Percentiles rank a stretch among this genome's conserved stretches.
Evolutionary conservation across 2,329 filamentous ascomycete genomes (phyloP).

Genomic region (Alternaria dauci): DNA sequence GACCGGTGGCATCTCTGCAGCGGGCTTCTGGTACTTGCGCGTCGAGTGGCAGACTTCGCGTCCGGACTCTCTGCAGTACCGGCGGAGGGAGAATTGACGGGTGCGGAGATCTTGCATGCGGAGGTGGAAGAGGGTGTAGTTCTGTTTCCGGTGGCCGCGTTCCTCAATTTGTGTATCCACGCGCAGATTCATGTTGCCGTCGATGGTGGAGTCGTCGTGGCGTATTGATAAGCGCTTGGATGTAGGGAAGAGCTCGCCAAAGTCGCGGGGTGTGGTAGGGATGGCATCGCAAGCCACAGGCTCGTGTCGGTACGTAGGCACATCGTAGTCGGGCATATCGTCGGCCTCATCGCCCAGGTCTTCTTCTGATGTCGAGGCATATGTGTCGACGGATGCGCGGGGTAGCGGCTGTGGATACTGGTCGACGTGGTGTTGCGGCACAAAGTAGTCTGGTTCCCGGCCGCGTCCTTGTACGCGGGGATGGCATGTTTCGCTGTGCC

Average conservation of each 20-base stretch:
- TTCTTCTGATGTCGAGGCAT: constrained; percentile 75
- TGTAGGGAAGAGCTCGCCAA: constrained; percentile 86
- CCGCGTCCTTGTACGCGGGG: constrained; percentile 39
- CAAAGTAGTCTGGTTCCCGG: constrained; percentile 38
- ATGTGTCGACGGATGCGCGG: constrained; percentile 77
- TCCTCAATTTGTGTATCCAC: constrained; percentile 77
- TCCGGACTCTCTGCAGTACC: constrained; percentile 92
- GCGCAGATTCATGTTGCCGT: constrained; percentile 96
- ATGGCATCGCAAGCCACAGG: constrained; percentile 71
- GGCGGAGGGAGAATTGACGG: constrained; percentile 87
- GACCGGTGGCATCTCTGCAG: constrained; percentile 59
- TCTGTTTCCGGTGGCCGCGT: constrained; percentile 66
- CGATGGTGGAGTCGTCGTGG: constrained; percentile 87
- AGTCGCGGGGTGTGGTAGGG: constrained; percentile 81
- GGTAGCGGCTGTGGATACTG: constrained; percentile 29
- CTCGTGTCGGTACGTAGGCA: constrained; percentile 69
- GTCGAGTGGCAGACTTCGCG: constrained; percentile 89
- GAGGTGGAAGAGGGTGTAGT: constrained; percentile 86
- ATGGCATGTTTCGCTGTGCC: constrained; percentile 43
- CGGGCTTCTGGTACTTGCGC: constrained; percentile 70
- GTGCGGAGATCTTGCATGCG: constrained; percentile 90
- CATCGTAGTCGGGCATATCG: constrained; percentile 60
- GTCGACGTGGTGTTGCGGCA: constrained; percentile 17
- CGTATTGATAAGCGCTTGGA: constrained; percentile 80
- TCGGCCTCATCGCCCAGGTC: constrained; percentile 60